Percentiles rank a stretch among this genome's conserved stretches.
Evolutionary conservation across 208 protist species (phyloP).

Genomic region (Plasmodiophora brassicae): DNA sequence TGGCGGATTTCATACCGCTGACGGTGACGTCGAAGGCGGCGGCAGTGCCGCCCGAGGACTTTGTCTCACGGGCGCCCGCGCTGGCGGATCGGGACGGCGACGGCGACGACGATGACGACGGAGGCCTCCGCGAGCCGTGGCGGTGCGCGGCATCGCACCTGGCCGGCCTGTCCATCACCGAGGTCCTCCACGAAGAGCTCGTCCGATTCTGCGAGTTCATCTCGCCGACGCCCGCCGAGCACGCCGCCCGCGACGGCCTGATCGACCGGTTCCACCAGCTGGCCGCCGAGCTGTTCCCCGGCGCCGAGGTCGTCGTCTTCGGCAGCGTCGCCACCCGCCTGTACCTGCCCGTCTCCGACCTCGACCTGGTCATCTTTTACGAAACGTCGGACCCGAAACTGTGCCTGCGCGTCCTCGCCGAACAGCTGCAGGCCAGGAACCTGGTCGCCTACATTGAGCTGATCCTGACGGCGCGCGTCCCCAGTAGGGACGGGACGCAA

Average conservation of each 20-base stretch:
- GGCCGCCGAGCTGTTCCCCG: not conserved
- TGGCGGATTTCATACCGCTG: slow-evolving; percentile 14
- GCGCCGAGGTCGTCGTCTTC: slow-evolving; percentile 32
- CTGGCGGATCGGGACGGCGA: not conserved
- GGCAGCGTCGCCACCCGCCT: slow-evolving; percentile 45
- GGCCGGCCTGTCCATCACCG: not conserved
- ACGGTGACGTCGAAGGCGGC: not conserved
- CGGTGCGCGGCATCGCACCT: not conserved
- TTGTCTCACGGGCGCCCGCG: not conserved
- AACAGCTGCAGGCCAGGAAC: not conserved
- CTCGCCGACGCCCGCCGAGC: not conserved
- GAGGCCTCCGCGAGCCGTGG: not conserved
- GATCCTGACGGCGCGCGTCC: slow-evolving; percentile 33
- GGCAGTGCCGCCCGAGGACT: not conserved
- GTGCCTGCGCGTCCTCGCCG: not conserved
- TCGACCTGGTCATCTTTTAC: slow-evolving; percentile 41
- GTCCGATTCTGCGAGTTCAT: slow-evolving; percentile 6
- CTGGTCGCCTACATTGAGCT: slow-evolving; percentile 26
- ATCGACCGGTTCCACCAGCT: not conserved
- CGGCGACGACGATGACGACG: not conserved
- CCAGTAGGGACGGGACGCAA: slow-evolving; percentile 34
- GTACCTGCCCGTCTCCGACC: slow-evolving; percentile 45
- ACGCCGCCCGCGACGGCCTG: not conserved
- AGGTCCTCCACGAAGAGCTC: slow-evolving; percentile 27
- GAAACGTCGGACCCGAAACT: not conserved